Evolutionary conservation across 1,284 basidiomycete species (phyloP), one percentile per base, ranked within the genome.

Genomic region (Pholiota adiposa): DNA sequence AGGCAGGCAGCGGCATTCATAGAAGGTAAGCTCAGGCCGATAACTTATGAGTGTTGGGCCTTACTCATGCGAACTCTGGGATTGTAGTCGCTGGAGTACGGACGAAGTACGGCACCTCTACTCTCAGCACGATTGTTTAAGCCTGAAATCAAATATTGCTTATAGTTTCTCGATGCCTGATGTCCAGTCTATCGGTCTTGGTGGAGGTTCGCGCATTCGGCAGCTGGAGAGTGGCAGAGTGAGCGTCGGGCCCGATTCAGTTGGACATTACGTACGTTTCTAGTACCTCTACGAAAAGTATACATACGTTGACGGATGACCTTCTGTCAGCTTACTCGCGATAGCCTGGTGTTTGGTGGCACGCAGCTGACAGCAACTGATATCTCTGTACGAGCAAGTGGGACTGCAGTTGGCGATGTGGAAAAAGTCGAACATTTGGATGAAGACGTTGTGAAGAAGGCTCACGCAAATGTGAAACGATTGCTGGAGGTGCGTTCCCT

Each of bases 201-300:
- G 83, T 3, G 83, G 83, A 14, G 83, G 83, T 0, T 83, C 82
- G 4, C 69, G 77, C 40, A 73, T 84, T 2, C 71, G 73, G 29
- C 57, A 34, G 4, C n/a, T 67, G n/a, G 60, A 67, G 4, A 65
- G 64, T 0, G 67, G 65, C 8, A 72, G 69, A 51, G 73, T 80
- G 1, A 76, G 76, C 0, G 80, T 87, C 18, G 85, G 85, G 1
- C 84, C 84, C 3, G 83, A 85, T 63, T 85, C 83, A 16, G 83
- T 85, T 8, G 84, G 85, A 2, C 81, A 84, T 69, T 69, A 69
- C 49, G 69, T 75, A 34, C 4, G 65, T 46, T 11, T 31, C 4
- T 31, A 31, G 11, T n/a, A n/a, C n/a, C n/a, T n/a, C n/a, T n/a
- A n/a, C n/a, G n/a, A n/a, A n/a, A n/a, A n/a, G n/a, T n/a, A n/a